Conservation (phyloP, 1,284 basidiomycete species). For the Pyrrhoderma lamaoense region DNA sequence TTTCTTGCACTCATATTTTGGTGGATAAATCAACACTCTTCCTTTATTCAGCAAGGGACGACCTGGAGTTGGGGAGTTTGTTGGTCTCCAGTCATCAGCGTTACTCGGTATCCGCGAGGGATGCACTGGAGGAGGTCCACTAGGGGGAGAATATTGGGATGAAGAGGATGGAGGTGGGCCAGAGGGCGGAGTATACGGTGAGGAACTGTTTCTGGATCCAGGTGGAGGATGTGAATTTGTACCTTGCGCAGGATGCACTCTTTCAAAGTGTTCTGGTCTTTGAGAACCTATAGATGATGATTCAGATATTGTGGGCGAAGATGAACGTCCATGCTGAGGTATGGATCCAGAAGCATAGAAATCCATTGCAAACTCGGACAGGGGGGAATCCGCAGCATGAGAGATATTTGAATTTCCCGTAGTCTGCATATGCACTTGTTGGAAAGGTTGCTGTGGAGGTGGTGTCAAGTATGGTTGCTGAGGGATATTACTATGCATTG, state of each 20-base stretch:
- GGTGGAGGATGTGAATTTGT: not conserved
- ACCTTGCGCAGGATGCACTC: not conserved
- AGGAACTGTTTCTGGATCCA: not conserved
- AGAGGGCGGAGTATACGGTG: slow-evolving; percentile 22
- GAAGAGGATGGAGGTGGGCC: slow-evolving; percentile 19
- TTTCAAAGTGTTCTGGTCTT: slow-evolving; percentile 10
- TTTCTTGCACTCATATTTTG: slow-evolving; percentile 52
- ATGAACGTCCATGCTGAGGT: not conserved
- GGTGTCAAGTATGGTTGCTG: slow-evolving; percentile 16
- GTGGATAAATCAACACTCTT: slow-evolving; percentile 58
- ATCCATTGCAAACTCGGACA: slow-evolving; percentile 49
- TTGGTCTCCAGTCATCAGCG: slow-evolving; percentile 50
- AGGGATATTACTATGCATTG: not conserved
- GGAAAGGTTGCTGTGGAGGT: slow-evolving; percentile 17
- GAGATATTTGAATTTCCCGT: slow-evolving; percentile 19
- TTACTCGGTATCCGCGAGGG: slow-evolving; percentile 21
- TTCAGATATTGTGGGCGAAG: slow-evolving; percentile 12
- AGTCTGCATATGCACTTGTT: not conserved
- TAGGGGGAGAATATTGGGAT: slow-evolving; percentile 22
- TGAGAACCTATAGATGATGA: slow-evolving; percentile 1
- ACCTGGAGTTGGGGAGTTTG: slow-evolving; percentile 52
- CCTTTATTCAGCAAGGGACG: slow-evolving; percentile 55
- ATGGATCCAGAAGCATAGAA: slow-evolving; percentile 37
- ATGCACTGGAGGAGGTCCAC: slow-evolving; percentile 23
- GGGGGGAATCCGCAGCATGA: slow-evolving; percentile 1